Conservation (phyloP, 163 green algal genomes). For the Volvox carteri region DNA sequence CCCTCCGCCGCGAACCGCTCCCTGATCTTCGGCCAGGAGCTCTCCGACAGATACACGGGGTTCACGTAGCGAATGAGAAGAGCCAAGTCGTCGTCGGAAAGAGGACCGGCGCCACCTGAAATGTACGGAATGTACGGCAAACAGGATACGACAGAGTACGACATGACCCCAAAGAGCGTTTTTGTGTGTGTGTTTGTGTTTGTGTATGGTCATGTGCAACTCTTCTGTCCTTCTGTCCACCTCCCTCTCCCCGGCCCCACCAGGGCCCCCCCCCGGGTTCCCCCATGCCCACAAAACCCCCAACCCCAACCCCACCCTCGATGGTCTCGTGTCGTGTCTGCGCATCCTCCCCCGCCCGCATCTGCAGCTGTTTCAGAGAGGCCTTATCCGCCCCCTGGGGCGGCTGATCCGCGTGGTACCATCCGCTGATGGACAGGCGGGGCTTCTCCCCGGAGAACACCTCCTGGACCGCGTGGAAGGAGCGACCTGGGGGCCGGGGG, state of each 20-base stretch:
- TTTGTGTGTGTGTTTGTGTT: neutral
- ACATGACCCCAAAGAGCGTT: no score
- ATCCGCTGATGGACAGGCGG: conserved; percentile 89
- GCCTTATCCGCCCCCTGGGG: conserved; percentile 73
- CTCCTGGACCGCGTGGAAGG: conserved; percentile 69
- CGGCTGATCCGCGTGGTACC: conserved; percentile 83
- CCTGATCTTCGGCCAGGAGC: conserved; percentile 65
- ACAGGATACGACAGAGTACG: no score
- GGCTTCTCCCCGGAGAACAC: conserved; percentile 80
- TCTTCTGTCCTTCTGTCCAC: neutral
- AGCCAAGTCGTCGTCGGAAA: conserved; percentile 72
- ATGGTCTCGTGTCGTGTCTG: conserved; percentile 24
- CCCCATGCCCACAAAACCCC: no score
- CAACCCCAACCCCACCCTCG: neutral
- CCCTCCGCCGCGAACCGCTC: conserved; percentile 80
- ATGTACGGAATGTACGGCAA: no score
- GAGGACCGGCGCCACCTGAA: neutral
- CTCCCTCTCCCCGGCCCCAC: neutral
- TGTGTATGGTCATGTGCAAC: neutral
- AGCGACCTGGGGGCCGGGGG: conserved; percentile 28
- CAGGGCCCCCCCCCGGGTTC: neutral
- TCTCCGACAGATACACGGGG: conserved; percentile 78
- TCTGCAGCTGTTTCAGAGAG: conserved; percentile 84
- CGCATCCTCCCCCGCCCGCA: conserved; percentile 61
- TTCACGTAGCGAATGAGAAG: conserved; percentile 78